Evolutionary conservation across 805 yeast species (phyloP).

Genomic region (Brettanomyces nanus): DNA sequence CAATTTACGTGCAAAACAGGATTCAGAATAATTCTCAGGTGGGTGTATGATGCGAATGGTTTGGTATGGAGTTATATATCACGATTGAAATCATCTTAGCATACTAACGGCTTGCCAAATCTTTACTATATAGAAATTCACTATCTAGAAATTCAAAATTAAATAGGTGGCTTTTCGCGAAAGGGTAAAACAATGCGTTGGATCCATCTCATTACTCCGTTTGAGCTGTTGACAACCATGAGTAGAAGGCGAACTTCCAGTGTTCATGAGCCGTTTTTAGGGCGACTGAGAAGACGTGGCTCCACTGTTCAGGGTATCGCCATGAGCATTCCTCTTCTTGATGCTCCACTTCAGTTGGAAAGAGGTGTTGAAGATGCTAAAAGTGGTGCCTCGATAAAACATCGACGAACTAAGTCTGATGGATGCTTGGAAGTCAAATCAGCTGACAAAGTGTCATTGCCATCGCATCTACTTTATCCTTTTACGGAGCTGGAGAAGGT

Average conservation of each 20-base stretch:
- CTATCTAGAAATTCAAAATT: too few species aligned
- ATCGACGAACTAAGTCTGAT: conserved; percentile 8
- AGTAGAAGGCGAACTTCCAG: conserved; percentile 16
- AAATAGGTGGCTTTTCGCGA: background rate
- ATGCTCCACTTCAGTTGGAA: conserved; percentile 13
- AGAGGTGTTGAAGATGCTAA: background rate
- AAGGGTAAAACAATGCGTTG: background rate
- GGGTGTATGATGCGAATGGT: background rate
- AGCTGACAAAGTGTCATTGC: background rate
- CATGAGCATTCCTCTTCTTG: conserved; percentile 36
- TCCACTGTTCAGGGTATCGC: conserved; percentile 62
- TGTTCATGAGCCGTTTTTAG: conserved; percentile 13
- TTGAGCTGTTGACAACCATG: too few species aligned
- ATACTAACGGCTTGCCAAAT: background rate
- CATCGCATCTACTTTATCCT: conserved; percentile 30
- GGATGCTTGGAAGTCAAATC: conserved; percentile 5
- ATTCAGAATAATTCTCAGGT: background rate
- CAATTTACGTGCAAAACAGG: background rate
- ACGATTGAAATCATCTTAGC: background rate
- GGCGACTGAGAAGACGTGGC: conserved; percentile 39
- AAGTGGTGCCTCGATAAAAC: too few species aligned
- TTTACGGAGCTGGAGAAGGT: conserved; percentile 31
- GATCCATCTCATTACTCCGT: too few species aligned
- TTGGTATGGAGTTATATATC: background rate
- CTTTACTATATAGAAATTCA: background rate